These are phyloP conservation scores for Sphaerobolus stellatus DNA, from an alignment of 1,284 basidiomycete genomes.

Conservation along the genomic window DNA sequence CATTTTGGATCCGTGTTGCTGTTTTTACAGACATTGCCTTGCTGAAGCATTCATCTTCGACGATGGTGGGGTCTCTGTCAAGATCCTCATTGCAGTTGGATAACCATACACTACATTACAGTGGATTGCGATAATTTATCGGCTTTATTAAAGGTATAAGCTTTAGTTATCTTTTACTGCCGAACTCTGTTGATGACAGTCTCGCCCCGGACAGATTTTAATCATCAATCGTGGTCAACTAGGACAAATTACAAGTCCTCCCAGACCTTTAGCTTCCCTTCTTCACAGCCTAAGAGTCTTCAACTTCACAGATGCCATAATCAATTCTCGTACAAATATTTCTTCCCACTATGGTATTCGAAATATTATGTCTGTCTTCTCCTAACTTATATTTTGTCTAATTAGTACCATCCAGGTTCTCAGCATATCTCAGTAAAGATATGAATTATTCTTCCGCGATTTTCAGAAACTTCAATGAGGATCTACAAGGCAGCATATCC, in stretches of 20 bases:
- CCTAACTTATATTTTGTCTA: no score
- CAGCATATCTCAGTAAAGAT: not conserved
- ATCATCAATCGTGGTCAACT: no score
- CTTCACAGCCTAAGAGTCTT: conserved; percentile 42
- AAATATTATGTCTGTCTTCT: no score
- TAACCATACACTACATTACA: no score
- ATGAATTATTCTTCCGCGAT: not conserved
- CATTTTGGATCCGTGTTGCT: conserved; percentile 67
- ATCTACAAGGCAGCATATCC: not conserved
- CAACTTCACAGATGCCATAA: conserved; percentile 48
- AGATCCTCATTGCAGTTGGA: no score
- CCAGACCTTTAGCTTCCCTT: conserved; percentile 48
- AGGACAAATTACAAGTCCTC: conserved; percentile 11
- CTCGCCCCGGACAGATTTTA: conserved; percentile 32
- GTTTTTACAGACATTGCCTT: conserved; percentile 57
- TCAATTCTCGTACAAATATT: no score
- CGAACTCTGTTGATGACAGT: not conserved
- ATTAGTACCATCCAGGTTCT: no score
- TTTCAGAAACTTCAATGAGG: not conserved
- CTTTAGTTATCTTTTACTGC: not conserved
- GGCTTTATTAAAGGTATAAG: conserved; percentile 76
- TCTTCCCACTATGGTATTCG: no score
- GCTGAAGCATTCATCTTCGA: conserved; percentile 89
- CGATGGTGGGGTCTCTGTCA: no score
- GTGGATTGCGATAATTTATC: conserved; percentile 73